Evolutionary conservation across 1,284 basidiomycete genomes (phyloP).

Genomic region (Marasmius fiardii): DNA sequence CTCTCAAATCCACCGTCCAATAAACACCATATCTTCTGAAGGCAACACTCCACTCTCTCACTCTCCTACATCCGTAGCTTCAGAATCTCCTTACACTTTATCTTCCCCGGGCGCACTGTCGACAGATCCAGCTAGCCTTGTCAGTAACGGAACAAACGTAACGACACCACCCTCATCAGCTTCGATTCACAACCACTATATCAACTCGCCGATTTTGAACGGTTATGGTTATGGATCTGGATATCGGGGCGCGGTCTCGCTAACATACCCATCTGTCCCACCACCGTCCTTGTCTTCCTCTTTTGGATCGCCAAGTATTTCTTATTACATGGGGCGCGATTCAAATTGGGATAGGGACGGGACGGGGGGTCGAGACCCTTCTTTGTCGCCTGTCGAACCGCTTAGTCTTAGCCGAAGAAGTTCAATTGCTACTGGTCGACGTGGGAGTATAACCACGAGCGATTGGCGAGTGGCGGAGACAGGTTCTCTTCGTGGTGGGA

Average conservation of each 20-base stretch:
- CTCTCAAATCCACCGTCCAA: constrained; percentile 55
- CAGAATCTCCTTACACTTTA: constrained; percentile 49
- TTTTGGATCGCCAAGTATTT: constrained; percentile 57
- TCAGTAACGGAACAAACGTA: constrained; percentile 55
- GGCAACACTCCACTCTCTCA: constrained; percentile 56
- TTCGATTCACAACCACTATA: constrained; percentile 40
- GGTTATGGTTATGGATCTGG: constrained; percentile 6
- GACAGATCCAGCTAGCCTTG: constrained; percentile 47
- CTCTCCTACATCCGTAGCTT: constrained; percentile 43
- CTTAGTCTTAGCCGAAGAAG: constrained; percentile 50
- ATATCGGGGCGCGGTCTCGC: constrained; percentile 13
- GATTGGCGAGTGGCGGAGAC: constrained; percentile 41
- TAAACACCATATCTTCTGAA: constrained; percentile 34
- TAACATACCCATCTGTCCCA: constrained; percentile 65
- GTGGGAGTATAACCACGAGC: constrained; percentile 30
- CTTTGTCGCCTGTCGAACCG: constrained; percentile 47
- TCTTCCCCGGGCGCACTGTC: constrained; percentile 45
- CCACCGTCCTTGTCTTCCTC: constrained; percentile 68
- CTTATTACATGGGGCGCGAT: constrained; percentile 33
- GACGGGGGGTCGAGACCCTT: constrained; percentile 16
- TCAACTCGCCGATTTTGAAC: constrained; percentile 10
- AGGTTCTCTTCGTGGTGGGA: constrained; percentile 34
- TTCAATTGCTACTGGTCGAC: constrained; percentile 31
- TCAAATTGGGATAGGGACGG: constrained; percentile 31
- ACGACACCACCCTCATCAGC: constrained; percentile 67